These are phyloP conservation scores for Aegilops longissima DNA, from an alignment of 176 grass and related monocot genomes.

Conservation along the genomic window DNA sequence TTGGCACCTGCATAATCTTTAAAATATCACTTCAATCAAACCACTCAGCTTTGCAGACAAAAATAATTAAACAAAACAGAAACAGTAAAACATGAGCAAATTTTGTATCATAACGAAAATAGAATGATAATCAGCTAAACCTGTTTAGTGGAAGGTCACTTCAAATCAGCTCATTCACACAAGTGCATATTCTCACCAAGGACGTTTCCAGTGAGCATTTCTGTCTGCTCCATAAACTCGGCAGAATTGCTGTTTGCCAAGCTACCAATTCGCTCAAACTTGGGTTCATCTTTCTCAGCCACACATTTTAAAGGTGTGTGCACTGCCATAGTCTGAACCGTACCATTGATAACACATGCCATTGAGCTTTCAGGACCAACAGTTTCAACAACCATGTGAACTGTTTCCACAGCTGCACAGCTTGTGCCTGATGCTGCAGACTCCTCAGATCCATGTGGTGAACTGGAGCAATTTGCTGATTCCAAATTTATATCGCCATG, in stretches of 20 bases:
- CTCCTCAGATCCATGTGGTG: conserved; percentile 47
- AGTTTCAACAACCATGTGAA: conserved; percentile 29
- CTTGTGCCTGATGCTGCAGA: conserved; percentile 40
- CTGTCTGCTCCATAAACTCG: conserved; percentile 32
- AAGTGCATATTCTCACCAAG: conserved; percentile 18
- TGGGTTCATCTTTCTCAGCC: conserved; percentile 13
- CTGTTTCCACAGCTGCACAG: neutral
- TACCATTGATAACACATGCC: conserved; percentile 5
- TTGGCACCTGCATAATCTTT: conserved; percentile 60
- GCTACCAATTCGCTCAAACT: conserved; percentile 28
- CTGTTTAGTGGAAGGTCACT: conserved; percentile 36
- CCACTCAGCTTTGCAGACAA: conserved; percentile 35
- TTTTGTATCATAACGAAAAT: conserved; percentile 23
- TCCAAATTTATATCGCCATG: conserved; percentile 33
- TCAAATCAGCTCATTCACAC: conserved; percentile 33
- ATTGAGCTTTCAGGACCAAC: conserved; percentile 12
- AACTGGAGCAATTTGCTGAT: conserved; percentile 29
- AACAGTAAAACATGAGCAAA: neutral
- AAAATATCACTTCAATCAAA: conserved; percentile 42
- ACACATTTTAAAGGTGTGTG: neutral
- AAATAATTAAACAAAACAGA: conserved; percentile 21
- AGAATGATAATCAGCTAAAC: conserved; percentile 43
- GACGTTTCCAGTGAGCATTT: neutral
- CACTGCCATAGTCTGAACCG: neutral
- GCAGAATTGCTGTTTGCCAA: conserved; percentile 28